phyloP scores from a whole-genome alignment of 208 protist genomes.

The Naegleria fowleri region DNA sequence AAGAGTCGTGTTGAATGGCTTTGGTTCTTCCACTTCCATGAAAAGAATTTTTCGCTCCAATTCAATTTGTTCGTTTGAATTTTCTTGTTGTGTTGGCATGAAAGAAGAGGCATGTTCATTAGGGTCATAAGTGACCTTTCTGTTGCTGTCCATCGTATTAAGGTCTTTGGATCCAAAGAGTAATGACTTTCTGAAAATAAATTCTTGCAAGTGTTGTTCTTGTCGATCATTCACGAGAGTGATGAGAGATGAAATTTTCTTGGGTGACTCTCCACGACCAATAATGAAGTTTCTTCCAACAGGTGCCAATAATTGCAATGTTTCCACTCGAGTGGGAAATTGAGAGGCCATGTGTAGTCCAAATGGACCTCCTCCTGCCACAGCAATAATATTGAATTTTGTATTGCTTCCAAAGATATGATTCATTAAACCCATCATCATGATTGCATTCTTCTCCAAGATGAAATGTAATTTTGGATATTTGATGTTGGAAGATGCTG shows the following conservation, averaged over 20 bases:
- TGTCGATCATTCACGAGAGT: not conserved
- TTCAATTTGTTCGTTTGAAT: no score
- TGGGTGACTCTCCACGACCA: not conserved
- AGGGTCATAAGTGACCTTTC: no score
- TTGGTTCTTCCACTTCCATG: not conserved
- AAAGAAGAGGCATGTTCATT: no score
- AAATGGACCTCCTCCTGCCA: not conserved
- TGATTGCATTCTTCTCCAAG: not conserved
- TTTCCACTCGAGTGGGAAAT: not conserved
- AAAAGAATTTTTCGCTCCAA: not conserved
- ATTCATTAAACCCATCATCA: not conserved
- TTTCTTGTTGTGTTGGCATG: not conserved
- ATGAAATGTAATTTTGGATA: not conserved
- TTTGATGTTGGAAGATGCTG: no score
- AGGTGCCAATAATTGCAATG: not conserved
- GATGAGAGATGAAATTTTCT: not conserved
- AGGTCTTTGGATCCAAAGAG: not conserved
- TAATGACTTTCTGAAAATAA: no score
- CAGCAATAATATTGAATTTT: not conserved
- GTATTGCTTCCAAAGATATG: not conserved
- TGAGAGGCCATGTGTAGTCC: not conserved
- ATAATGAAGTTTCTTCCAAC: not conserved
- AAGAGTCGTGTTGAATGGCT: not conserved
- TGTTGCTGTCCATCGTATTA: no score
- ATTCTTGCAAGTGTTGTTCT: not conserved